Evolutionary conservation across 1,284 basidiomycete species (phyloP), one percentile per base, ranked within the genome.

Genomic region (Leccinum cinnamomeum): DNA sequence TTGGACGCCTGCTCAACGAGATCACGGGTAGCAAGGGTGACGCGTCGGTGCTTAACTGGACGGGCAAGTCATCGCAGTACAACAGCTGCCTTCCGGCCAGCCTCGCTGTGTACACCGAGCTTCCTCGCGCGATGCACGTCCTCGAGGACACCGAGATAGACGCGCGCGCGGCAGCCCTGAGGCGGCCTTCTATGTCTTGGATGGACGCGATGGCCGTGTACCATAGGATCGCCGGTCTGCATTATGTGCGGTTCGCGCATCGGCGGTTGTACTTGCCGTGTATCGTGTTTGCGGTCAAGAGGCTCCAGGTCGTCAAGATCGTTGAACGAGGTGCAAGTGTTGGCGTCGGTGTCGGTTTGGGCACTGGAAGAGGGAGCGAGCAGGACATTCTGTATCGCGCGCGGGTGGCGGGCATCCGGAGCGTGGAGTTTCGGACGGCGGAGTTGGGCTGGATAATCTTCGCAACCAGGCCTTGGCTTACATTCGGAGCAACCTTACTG

Each of bases 1-100:
- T 68, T 1, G 65, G 68, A 4, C 67, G 56, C 16, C 53, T 67
- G 16, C 41, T 67, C 50, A 59, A 64, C 3, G 67, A 64, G n/a
- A 68, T 63, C 23, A 39, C 68, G 16, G 33, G 37, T 5, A 59
- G 61, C 12, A 41, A 18, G 5, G 57, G 67, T 10, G 61, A 64
- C 16, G 60, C 61, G n/a, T 64, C 65, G 2, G 65, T 66, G 7
- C 53, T 68, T 23, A 68, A 61, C 18, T 68, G 67, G 67, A n/a
- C 25, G 8, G 67, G 67, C 28, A 64, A n/a, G 18, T 50, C 66
- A 8, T 67, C 66, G 5, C 11, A n/a, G 20, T 67, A 69, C 53
- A 68, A 67, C 28, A 67, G 58, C 37, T 62, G 62, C 16, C 63
- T 65, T 39, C 64, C 64, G 3, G 28, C 25, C 14, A 54, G 44